Evolutionary conservation across 805 yeast genomes (phyloP), one percentile per base, ranked within the genome.

Genomic region (Danielia reshetovae): DNA sequence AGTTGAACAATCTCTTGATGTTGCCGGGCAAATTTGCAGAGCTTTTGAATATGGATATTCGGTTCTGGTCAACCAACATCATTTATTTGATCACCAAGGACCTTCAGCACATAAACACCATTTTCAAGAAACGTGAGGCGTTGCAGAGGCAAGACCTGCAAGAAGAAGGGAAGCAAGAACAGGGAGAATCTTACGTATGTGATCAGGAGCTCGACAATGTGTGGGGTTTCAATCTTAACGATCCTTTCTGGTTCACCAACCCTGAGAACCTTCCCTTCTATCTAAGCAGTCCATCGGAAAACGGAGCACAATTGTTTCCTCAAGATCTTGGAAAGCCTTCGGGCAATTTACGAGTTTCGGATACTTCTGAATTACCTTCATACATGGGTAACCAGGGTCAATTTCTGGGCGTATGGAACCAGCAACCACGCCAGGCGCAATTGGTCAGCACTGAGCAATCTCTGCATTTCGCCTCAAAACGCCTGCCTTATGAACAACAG

Each of bases 171-270:
- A 7, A 19, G 22, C 22, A 19, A 9, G 22, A 19, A 7, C 9
- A 7, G 7, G 22, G 9, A 19, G 9, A 19, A 7, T n/a, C n/a
- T n/a, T n/a, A n/a, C n/a, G n/a, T n/a, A n/a, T n/a, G n/a, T n/a
- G 36, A 38, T 26, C 21, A 30, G 21, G 44, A 41, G 18, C 14
- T 30, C 6, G 18, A 28, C 17, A 17, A 19, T 12, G 11, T 65
- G 32, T 46, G 63, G 17, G 72, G 76, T 7, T 62, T 69, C 43
- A 52, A 59, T 30, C 47, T 70, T 24, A 59, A 57, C 30, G 79
- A 74, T 49, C 79, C 79, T 5, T 74, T 74, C 41, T 72, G 74
- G 66, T 58, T 72, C 29, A 70, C 72, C 12, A 70, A 70, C 43
- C 76, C 77, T 3, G 70, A 60, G 29, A 70, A 68, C 41, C 52